Evolutionary conservation across 192 early-diverging fungal species (phyloP), one percentile per base, ranked within the genome.

Genomic region (Funneliformis mosseae): DNA sequence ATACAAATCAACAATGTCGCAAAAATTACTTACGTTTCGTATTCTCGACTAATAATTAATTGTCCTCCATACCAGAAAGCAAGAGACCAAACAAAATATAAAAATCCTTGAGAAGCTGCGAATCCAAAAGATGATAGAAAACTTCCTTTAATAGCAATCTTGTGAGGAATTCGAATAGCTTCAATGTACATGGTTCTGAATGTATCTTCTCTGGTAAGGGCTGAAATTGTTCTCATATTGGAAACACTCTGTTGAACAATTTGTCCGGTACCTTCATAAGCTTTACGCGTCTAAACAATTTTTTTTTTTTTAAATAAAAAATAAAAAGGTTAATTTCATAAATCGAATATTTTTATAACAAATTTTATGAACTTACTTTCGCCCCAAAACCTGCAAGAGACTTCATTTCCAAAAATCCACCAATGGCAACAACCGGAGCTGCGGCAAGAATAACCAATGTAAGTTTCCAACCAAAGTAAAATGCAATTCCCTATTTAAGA

Each of bases 231-330:
- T 39, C 94, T 92, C 63, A 98, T 92, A 70, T 93, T 91, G 11
- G 88, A 85, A 23, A 98, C 92, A 16, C 95, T 93, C 83, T 97
- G 95, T 83, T 89, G 88, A 27, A 96, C 95, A 78, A 94, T 89
- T 84, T 96, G 91, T 73, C 93, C 94, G 38, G 91, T 88, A 43
- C 84, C 71, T 81, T 94, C 92, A 85, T 96, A 95, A 4, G 93
- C 92, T 72, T 84, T 87, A 81, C 93, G 90, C 46, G 89, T 91
- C 77, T 89, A 46, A 73, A 27, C 23, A 73, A n/a, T n/a, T n/a
- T n/a, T n/a, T n/a, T 92, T 83, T 16, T 93, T 39, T 89, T 87
- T 70, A 92, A 92, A 16, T 89, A 88, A 39, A 14, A 1, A 38
- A 69, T 10, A 21, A 39, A 69, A 42, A 21, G 42, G 16, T 74